Base-by-base conservation (phyloP, 306 rosid genomes). In the Lathyrus aphaca region DNA sequence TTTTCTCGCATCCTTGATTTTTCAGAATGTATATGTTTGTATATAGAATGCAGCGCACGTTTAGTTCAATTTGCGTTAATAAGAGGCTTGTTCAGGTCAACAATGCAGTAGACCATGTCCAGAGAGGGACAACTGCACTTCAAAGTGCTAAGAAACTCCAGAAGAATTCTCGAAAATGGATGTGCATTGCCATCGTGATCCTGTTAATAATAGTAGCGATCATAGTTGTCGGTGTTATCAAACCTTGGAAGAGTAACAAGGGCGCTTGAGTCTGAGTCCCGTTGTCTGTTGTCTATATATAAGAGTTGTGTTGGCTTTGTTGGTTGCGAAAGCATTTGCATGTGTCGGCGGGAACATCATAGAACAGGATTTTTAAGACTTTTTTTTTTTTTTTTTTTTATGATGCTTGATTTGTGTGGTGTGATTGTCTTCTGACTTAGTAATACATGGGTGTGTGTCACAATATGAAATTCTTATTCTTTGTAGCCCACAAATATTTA, bases 121-220 rank as follows among this genome's bases (percentile, higher is more conserved):
- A 84, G 80, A 84, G 85, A 77, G 97, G 91, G 89, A 88, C 83
- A 77, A n/a, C 82, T 60, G 89, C 82, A 45, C 91, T 90, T 75
- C 88, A 86, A 83, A 86, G 58, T 76, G 96, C 92, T 84, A 89
- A 87, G 96, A 87, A 86, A 92, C 89, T 82, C 11, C 96, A 86
- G 92, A 92, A 77, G 88, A 84, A 78, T 50, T 86, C 92, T 55
- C 82, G 96, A 84, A 92, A 89, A 88, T 87, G 91, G 88, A 89
- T 60, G 91, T 92, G 96, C 82, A 83, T 92, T 80, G 91, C 91
- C 72, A 85, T 92, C 75, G 73, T 88, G 40, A 82, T 89, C 79
- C 90, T 92, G 46, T 80, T 92, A 74, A 1, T 92, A 57, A 78
- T 92, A 74, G 82, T 92, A 64, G 90, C 96, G 46, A 57, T 89